phyloP scores from a whole-genome alignment of 202 grass and related monocot species.

The Dendrocalamus latiflorus region DNA sequence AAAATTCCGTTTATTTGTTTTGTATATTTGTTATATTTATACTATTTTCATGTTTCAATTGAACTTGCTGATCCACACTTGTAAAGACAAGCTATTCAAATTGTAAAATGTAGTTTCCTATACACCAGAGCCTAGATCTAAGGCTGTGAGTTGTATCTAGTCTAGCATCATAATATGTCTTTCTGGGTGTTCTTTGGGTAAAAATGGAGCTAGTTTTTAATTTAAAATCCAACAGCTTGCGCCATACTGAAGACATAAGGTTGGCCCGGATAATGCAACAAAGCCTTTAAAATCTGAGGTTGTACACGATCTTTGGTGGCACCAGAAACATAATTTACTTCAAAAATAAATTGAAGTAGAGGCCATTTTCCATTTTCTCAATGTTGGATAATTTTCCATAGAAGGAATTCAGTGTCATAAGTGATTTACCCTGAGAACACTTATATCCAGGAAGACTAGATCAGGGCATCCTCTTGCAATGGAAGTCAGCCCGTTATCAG shows the following conservation, averaged over 20 bases:
- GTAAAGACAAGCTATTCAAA: background rate
- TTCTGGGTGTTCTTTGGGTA: background rate
- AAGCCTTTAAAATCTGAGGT: background rate
- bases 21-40: background rate
- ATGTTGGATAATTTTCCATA: background rate
- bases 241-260: background rate
- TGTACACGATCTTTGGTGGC: background rate
- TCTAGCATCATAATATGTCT: background rate
- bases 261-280: background rate
- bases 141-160: background rate
- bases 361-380: background rate
- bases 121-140: background rate
- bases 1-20: background rate
- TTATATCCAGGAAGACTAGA: constrained; percentile 71
- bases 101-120: background rate
- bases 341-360: background rate
- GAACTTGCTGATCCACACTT: background rate
- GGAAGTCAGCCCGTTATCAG: constrained; percentile 59
- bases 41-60: background rate
- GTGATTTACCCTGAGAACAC: constrained; percentile 57
- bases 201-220: background rate
- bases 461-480: constrained; percentile 76
- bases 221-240: background rate
- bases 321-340: background rate
- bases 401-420: constrained; percentile 26